Conservation (phyloP, 352 stramenopile genomes). For the Globisporangium sylvaticum region DNA sequence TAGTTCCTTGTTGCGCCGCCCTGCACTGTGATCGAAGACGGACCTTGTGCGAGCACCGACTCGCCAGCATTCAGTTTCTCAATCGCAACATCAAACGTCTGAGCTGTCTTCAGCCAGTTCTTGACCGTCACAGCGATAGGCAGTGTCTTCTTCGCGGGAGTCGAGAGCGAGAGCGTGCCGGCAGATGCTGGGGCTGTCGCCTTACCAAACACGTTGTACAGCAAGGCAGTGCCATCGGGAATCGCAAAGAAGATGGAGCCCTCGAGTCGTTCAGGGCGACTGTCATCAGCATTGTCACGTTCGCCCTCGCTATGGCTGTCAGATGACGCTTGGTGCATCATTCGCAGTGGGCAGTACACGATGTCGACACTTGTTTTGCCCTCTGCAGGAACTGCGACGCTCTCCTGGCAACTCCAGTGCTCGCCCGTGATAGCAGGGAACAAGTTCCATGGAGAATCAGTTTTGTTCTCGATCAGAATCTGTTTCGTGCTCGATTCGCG, state of each 20-base stretch:
- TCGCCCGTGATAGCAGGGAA: slow-evolving; percentile 83
- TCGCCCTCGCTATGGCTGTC: slow-evolving; percentile 4
- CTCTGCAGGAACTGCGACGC: slow-evolving; percentile 74
- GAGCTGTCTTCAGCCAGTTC: slow-evolving; percentile 86
- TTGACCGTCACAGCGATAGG: slow-evolving; percentile 66
- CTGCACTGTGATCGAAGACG: slow-evolving; percentile 65
- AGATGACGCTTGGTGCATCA: slow-evolving; percentile 45
- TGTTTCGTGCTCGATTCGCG: slow-evolving; percentile 58
- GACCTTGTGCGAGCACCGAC: slow-evolving; percentile 60
- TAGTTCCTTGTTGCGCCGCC: slow-evolving; percentile 62
- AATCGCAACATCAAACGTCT: slow-evolving; percentile 78
- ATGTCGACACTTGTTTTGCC: slow-evolving; percentile 62
- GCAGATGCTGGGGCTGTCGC: slow-evolving; percentile 48
- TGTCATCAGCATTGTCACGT: slow-evolving; percentile 16
- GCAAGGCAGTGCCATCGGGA: slow-evolving; percentile 82
- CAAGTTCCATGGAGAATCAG: slow-evolving; percentile 79
- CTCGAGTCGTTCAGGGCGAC: slow-evolving; percentile 50
- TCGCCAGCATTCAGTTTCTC: slow-evolving; percentile 30
- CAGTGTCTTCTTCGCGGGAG: slow-evolving; percentile 77
- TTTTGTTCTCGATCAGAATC: slow-evolving; percentile 82
- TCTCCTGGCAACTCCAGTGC: slow-evolving; percentile 83
- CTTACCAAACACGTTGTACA: slow-evolving; percentile 85
- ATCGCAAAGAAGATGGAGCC: slow-evolving; percentile 90
- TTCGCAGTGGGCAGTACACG: slow-evolving; percentile 79
- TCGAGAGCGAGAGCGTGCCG: slow-evolving; percentile 39